phyloP scores from a whole-genome alignment of 208 protist species.

The Leishmania amazonensis region DNA sequence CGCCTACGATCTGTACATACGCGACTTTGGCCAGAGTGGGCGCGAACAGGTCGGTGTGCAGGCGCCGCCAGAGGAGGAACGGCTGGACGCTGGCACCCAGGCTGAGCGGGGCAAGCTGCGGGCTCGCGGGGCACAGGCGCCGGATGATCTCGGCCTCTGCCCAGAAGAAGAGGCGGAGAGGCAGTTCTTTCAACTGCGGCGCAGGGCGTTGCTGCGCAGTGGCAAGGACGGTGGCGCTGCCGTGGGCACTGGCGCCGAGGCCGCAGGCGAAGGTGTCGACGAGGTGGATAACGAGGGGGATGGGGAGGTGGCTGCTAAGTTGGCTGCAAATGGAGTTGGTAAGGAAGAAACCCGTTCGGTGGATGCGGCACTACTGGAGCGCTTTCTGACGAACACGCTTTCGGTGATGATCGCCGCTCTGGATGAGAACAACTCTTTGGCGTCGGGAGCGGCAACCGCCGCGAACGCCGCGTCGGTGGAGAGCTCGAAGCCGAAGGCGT shows the following conservation, averaged over 20 bases:
- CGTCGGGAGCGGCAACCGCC: constrained; percentile 11
- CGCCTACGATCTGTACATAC: constrained; percentile 88
- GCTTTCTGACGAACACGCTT: constrained; percentile 68
- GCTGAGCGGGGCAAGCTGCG: constrained; percentile 57
- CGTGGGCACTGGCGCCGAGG: constrained; percentile 1
- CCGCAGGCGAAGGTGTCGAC: constrained; percentile 5
- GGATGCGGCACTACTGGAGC: constrained; percentile 53
- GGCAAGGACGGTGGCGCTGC: constrained; percentile 15
- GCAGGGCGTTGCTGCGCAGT: constrained; percentile 17
- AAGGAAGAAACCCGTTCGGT: constrained; percentile 27
- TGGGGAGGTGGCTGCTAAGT: constrained; percentile 2
- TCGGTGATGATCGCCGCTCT: constrained; percentile 70
- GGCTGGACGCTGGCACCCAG: constrained; percentile 42
- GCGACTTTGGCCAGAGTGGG: constrained; percentile 65
- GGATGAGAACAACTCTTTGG: constrained; percentile 56
- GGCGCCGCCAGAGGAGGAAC: constrained; percentile 66
- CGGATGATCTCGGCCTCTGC: constrained; percentile 79
- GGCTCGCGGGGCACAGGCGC: constrained; percentile 44
- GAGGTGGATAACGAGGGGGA: constrained; percentile 1
- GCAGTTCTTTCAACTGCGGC: constrained; percentile 32
- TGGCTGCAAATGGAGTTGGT: neutral
- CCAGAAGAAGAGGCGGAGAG: constrained; percentile 62
- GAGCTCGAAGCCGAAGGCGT: constrained; percentile 37
- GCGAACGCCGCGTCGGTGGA: neutral
- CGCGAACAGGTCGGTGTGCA: constrained; percentile 59